Evolutionary conservation across 495 filamentous ascomycete genomes (phyloP), one percentile per base, ranked within the genome.

Genomic region (Aspergillus leporis): DNA sequence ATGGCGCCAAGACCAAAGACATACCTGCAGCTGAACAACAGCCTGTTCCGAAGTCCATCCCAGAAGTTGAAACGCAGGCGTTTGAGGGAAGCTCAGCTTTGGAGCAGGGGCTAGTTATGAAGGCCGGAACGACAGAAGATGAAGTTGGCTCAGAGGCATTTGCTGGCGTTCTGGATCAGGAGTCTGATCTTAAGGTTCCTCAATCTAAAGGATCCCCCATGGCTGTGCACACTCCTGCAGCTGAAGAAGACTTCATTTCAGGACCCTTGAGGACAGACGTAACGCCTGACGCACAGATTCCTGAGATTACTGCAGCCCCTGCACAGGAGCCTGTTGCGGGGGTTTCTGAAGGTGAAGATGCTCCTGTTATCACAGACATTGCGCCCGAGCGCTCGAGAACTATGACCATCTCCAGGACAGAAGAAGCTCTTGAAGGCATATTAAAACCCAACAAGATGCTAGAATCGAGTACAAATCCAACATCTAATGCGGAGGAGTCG

Each of bases 401-500:
- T 41, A 18, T 36, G 32, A 2, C n/a, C 3, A 18, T n/a, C 3
- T 8, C 32, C 32, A 14, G 4, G 14, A n/a, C 38, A 14, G 38
- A 41, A 18, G 16, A n/a, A 14, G 13, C 38, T n/a, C 38, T 16
- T 14, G 14, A n/a, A 43, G 45, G 19, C 60, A 66, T 5, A 12
- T 10, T 32, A 14, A 43, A 36, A 49, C 16, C 28, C 1, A 30
- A n/a, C 13, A 19, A 41, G 5, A 16, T 30, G 21, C n/a, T 31
- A 46, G 43, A 49, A 7, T 22, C 34, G 43, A 51, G 54, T 40
- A 52, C 55, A 46, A 21, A 16, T 1, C 40, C 48, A 3, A 28
- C n/a, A 8, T 1, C 48, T 49, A 36, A 62, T 13, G 30, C 36
- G 38, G 61, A 65, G 23, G 59, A 67, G 16, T 13, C 54, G 34